phyloP scores from a whole-genome alignment of 2,329 filamentous ascomycete species.

The Colletotrichum endophyticum region DNA sequence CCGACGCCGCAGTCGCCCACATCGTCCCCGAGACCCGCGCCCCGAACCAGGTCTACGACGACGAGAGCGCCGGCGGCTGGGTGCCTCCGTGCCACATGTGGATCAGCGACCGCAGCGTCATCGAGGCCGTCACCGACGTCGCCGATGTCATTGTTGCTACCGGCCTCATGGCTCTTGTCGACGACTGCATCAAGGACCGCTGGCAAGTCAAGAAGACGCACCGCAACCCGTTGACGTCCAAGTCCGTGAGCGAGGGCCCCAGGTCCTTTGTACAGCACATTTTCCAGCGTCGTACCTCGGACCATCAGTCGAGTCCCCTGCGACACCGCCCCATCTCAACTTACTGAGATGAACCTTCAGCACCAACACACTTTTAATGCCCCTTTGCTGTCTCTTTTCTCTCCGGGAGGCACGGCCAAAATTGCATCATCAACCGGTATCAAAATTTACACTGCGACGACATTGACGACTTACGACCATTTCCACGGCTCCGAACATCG shows the following conservation, averaged over 20 bases:
- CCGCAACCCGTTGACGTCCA: conserved; percentile 37
- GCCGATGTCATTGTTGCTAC: conserved; percentile 90
- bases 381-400: not conserved
- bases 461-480: not conserved
- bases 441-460: not conserved
- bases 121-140: conserved; percentile 76
- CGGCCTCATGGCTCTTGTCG: conserved; percentile 86
- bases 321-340: conserved; percentile 40
- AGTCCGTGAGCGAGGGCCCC: conserved; percentile 33
- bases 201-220: conserved; percentile 63
- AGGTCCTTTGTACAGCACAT: conserved; percentile 42
- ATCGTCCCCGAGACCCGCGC: conserved; percentile 83
- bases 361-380: not conserved
- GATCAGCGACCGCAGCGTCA: conserved; percentile 77
- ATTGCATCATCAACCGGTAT: not conserved
- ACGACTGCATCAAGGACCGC: conserved; percentile 85
- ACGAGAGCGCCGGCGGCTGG: conserved; percentile 84
- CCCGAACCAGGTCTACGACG: conserved; percentile 71
- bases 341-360: conserved; percentile 29
- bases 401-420: not conserved
- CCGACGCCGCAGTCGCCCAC: conserved; percentile 69
- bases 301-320: conserved; percentile 40
- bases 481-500: not conserved
- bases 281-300: conserved; percentile 45
- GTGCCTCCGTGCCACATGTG: conserved; percentile 89